Percentiles rank a stretch among this genome's conserved stretches.
phyloP scores from a whole-genome alignment of 495 filamentous ascomycete species.

The Talaromyces stipitatus region DNA sequence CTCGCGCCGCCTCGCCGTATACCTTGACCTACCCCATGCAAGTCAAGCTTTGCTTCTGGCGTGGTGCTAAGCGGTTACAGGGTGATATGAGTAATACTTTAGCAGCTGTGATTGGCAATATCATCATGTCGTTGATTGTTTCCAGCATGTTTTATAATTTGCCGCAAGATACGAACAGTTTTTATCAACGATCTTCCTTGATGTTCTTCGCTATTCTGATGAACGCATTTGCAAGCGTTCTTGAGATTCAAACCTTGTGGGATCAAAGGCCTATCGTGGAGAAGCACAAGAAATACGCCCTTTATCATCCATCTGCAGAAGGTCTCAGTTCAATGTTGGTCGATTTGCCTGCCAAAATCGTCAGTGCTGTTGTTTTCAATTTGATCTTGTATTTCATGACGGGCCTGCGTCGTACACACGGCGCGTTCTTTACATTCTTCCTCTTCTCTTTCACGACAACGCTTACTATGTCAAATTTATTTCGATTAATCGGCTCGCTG shows the following conservation, averaged over 20 bases:
- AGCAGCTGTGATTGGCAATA: constrained; percentile 69
- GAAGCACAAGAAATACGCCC: constrained; percentile 58
- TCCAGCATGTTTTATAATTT: constrained; percentile 85
- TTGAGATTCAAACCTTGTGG: constrained; percentile 64
- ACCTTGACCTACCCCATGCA: constrained; percentile 39
- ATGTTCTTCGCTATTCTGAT: constrained; percentile 90
- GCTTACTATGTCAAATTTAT: constrained; percentile 54
- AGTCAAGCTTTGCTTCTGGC: constrained; percentile 40
- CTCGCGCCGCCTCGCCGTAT: constrained; percentile 37
- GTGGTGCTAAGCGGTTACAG: constrained; percentile 51
- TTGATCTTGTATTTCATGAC: constrained; percentile 57
- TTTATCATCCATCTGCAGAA: constrained; percentile 61
- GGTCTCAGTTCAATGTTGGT: constrained; percentile 53
- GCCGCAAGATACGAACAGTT: constrained; percentile 52
- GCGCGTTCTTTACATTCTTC: constrained; percentile 55
- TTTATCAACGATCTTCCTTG: constrained; percentile 76
- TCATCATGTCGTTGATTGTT: constrained; percentile 76
- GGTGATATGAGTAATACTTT: constrained; percentile 73
- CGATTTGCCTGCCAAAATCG: constrained; percentile 53
- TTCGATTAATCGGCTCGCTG: constrained; percentile 43
- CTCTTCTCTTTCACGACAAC: constrained; percentile 48
- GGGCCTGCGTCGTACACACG: constrained; percentile 37
- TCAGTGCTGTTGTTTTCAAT: constrained; percentile 46
- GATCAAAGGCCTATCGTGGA: constrained; percentile 60
- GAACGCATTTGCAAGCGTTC: constrained; percentile 78